These are phyloP conservation scores for Dovyalis caffra DNA, from an alignment of 345 rosid genomes.

Conservation along the genomic window DNA sequence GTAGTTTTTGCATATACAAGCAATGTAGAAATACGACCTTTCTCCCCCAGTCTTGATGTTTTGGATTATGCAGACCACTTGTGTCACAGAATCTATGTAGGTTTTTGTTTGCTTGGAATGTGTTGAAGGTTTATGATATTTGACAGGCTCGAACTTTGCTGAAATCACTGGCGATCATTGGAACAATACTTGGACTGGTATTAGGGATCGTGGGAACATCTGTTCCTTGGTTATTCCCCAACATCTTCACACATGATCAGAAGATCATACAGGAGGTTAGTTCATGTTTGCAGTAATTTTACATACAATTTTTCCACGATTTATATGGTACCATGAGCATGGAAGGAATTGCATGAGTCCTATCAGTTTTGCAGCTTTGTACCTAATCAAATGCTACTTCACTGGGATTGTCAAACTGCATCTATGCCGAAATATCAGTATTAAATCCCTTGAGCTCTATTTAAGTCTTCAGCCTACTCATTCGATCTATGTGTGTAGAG, in stretches of 20 bases:
- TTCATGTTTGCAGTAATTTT: neutral
- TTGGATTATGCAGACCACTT: neutral
- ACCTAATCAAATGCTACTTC: neutral
- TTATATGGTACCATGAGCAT: neutral
- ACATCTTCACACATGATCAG: conserved; percentile 66
- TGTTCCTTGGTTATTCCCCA: conserved; percentile 72
- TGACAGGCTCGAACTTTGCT: conserved; percentile 75
- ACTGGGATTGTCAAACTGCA: neutral
- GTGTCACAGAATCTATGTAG: neutral
- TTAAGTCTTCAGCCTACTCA: neutral
- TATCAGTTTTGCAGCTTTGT: neutral
- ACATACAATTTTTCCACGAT: neutral
- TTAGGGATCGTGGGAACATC: conserved; percentile 56
- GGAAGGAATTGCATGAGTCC: neutral
- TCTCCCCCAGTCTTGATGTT: neutral
- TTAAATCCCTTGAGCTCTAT: no score
- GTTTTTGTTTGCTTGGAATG: neutral
- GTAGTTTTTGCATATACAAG: neutral
- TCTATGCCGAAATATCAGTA: neutral
- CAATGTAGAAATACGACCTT: neutral
- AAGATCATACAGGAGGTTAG: conserved; percentile 64
- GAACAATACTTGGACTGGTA: conserved; percentile 55
- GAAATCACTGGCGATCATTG: conserved; percentile 72
- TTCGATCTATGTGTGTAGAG: no score
- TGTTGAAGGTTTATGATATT: conserved; percentile 14